Conservation (phyloP, 768 basidiomycete genomes). For the Boletus vermiculosoides region DNA sequence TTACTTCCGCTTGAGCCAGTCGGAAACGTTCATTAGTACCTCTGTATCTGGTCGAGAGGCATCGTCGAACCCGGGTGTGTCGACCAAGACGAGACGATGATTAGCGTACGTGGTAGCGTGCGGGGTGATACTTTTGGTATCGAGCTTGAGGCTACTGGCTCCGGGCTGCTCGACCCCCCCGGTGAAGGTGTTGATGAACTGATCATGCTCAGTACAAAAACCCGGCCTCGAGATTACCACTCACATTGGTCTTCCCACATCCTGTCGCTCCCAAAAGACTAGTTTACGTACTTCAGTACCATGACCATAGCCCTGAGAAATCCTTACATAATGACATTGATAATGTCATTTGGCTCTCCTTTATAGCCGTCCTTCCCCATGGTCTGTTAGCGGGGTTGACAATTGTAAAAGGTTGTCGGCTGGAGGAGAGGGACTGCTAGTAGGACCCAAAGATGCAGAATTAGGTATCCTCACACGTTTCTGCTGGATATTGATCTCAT, state of each 20-base stretch:
- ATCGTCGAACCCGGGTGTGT: slow-evolving; percentile 22
- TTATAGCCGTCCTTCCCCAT: not conserved
- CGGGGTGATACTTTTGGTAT: slow-evolving; percentile 8
- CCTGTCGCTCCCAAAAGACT: slow-evolving; percentile 24
- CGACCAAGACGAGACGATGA: slow-evolving; percentile 12
- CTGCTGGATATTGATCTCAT: not conserved
- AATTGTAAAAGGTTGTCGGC: not conserved
- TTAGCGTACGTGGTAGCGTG: not conserved
- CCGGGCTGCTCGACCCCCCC: not conserved
- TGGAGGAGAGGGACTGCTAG: not conserved
- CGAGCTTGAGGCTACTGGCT: slow-evolving; percentile 2
- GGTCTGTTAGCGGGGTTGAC: not conserved
- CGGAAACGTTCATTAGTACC: slow-evolving; percentile 6
- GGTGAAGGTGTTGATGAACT: slow-evolving; percentile 17
- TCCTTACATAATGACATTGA: slow-evolving; percentile 16
- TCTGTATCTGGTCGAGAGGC: slow-evolving; percentile 7
- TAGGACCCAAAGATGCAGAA: not conserved
- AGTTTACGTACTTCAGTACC: not conserved
- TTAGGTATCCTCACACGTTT: not conserved
- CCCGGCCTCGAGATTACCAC: not conserved
- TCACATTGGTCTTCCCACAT: slow-evolving; percentile 22
- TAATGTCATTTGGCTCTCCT: slow-evolving; percentile 1
- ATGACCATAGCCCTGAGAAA: too few relatives aligned
- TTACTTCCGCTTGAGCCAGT: slow-evolving; percentile 18
- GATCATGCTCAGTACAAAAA: not conserved